These are phyloP conservation scores for Pigoraptor vietnamica DNA, from an alignment of 78 protist genomes.

Conservation along the genomic window DNA sequence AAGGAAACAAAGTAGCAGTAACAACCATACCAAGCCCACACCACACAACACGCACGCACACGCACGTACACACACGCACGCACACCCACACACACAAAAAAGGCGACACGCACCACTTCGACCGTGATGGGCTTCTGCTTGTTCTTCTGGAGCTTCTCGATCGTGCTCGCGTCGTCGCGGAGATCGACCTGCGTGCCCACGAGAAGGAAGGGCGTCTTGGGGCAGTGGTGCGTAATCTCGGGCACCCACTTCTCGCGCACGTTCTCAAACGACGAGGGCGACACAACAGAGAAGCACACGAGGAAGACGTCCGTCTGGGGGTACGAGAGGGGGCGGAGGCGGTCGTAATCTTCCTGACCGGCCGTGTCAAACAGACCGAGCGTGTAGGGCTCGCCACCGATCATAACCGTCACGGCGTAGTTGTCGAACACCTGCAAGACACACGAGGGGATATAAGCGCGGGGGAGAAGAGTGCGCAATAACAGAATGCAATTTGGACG, in stretches of 20 bases:
- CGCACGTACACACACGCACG: background rate
- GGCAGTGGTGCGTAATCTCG: constrained; percentile 68
- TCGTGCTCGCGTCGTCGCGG: constrained; percentile 41
- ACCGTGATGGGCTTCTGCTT: constrained; percentile 23
- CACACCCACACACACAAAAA: background rate
- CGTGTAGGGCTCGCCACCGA: constrained; percentile 46
- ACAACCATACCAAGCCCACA: too few relatives aligned
- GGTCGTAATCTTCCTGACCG: constrained; percentile 57
- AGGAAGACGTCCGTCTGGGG: constrained; percentile 72
- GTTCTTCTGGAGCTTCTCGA: constrained; percentile 30
- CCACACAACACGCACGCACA: too few relatives aligned
- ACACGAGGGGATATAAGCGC: background rate
- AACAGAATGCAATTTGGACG: too few relatives aligned
- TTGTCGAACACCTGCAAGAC: constrained; percentile 67
- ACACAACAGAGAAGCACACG: constrained; percentile 60
- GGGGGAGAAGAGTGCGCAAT: too few relatives aligned
- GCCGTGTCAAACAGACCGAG: constrained; percentile 58
- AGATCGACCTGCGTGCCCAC: constrained; percentile 84
- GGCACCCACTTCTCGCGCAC: constrained; percentile 46
- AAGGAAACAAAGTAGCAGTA: too few relatives aligned
- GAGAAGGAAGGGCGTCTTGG: constrained; percentile 68
- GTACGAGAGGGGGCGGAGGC: constrained; percentile 62
- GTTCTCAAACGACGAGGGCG: constrained; percentile 68
- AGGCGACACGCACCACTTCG: background rate
- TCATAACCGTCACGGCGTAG: constrained; percentile 73